Conservation (phyloP, 2,329 filamentous ascomycete species). For the Apiospora kogelbergensis region DNA sequence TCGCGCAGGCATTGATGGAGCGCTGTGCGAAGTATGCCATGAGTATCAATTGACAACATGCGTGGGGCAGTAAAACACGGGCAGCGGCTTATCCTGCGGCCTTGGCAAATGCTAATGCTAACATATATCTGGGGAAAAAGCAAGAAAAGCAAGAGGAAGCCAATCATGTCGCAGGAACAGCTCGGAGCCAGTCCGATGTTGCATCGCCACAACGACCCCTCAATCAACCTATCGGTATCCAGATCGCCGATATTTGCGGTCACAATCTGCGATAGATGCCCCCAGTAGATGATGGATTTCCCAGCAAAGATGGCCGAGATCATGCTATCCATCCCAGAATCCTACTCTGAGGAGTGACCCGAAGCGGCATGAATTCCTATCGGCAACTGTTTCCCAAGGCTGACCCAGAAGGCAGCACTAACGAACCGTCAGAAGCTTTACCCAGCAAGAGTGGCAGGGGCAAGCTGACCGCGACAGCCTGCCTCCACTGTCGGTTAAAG, state of each 20-base stretch:
- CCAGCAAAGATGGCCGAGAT: not conserved
- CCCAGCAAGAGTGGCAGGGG: not conserved
- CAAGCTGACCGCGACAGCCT: not conserved
- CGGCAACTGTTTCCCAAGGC: not conserved
- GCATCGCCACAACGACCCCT: not conserved
- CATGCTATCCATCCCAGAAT: not conserved
- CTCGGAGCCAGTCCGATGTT: not conserved
- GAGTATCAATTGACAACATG: too few species aligned
- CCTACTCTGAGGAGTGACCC: not conserved
- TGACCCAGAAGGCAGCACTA: not conserved
- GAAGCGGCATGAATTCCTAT: not conserved
- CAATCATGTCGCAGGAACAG: not conserved
- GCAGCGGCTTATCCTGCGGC: not conserved
- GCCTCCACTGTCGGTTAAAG: not conserved
- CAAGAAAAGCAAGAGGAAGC: not conserved
- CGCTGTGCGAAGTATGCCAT: too few species aligned
- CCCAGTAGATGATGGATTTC: not conserved
- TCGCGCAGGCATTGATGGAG: too few species aligned
- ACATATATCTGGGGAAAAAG: not conserved
- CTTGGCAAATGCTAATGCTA: too few species aligned
- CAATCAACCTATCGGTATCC: not conserved
- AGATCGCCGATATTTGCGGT: not conserved
- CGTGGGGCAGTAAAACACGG: not conserved
- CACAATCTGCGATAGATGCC: too few species aligned
- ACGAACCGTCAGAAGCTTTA: not conserved